Evolutionary conservation across 2,329 filamentous ascomycete genomes (phyloP).

Genomic region (Ophiostoma pallidulum): DNA sequence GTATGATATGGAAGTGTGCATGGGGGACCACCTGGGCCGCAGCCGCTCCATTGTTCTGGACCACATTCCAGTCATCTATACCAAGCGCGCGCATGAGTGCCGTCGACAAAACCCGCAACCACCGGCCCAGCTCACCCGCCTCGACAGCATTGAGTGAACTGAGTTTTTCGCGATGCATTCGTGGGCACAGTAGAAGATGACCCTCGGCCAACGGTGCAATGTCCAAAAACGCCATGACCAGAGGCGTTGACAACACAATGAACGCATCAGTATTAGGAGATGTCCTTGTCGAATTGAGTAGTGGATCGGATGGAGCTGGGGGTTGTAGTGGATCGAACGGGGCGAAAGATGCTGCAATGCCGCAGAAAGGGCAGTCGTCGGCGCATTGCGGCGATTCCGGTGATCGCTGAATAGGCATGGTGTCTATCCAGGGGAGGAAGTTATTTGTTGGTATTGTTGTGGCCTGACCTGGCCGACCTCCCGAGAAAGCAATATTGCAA

Average conservation of each 20-base stretch:
- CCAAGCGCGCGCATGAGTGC: conserved; percentile 61
- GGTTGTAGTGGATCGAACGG: conserved; percentile 37
- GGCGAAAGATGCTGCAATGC: conserved; percentile 41
- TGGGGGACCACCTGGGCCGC: conserved; percentile 91
- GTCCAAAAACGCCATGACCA: conserved; percentile 81
- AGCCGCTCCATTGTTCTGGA: conserved; percentile 87
- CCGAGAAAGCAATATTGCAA: no score
- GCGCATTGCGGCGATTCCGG: not conserved
- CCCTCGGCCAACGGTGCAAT: conserved; percentile 80
- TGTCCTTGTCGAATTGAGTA: conserved; percentile 26
- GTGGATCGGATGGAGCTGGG: conserved; percentile 28
- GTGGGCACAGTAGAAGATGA: conserved; percentile 73
- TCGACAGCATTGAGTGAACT: conserved; percentile 57
- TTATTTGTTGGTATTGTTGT: no score
- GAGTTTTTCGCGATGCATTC: conserved; percentile 68
- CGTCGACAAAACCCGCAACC: conserved; percentile 62
- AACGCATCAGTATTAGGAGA: conserved; percentile 39
- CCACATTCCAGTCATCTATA: conserved; percentile 83
- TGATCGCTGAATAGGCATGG: not conserved
- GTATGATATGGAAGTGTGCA: conserved; percentile 91
- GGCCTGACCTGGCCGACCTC: no score
- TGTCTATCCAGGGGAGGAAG: not conserved
- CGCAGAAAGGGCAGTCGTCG: conserved; percentile 52
- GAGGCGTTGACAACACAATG: conserved; percentile 66
- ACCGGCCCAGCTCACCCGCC: conserved; percentile 55